A percentile compares a stretch with the other conserved stretches of the same genome.
These are phyloP conservation scores for Dactylellina leptospora DNA, from an alignment of 2,329 filamentous ascomycete genomes.

Conservation along the genomic window DNA sequence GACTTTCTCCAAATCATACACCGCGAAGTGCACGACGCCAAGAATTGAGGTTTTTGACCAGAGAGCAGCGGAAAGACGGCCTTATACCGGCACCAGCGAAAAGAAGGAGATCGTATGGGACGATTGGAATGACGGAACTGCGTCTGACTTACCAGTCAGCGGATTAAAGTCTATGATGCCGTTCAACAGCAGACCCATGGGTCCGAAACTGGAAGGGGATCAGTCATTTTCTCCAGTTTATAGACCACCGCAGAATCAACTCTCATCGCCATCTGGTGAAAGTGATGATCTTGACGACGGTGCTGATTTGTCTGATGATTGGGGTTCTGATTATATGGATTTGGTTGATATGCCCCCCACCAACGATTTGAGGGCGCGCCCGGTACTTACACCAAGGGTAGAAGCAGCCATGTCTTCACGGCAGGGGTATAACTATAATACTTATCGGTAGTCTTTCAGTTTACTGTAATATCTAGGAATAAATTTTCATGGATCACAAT, in stretches of 20 bases:
- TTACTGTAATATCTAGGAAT: no score
- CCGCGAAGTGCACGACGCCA: constrained; percentile 16
- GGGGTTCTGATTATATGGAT: constrained; percentile 4
- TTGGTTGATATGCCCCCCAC: constrained; percentile 8
- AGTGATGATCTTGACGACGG: background rate
- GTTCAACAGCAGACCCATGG: background rate
- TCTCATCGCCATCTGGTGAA: background rate
- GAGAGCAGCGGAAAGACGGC: background rate
- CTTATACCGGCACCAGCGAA: background rate
- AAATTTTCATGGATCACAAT: no score
- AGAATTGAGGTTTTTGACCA: constrained; percentile 5
- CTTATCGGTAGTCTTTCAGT: no score
- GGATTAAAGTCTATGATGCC: constrained; percentile 10
- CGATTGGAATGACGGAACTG: background rate
- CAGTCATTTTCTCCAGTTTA: no score
- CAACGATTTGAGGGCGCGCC: background rate
- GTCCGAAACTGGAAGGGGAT: constrained; percentile 23
- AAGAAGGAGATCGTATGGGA: constrained; percentile 8
- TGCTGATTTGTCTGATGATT: background rate
- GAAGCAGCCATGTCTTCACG: background rate
- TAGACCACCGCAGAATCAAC: no score
- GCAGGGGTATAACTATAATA: background rate
- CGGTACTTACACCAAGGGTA: constrained; percentile 15
- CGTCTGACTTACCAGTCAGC: background rate
- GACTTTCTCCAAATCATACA: constrained; percentile 5